Conservation (phyloP, 805 yeast species). For the Schizosaccharomyces lindneri region DNA sequence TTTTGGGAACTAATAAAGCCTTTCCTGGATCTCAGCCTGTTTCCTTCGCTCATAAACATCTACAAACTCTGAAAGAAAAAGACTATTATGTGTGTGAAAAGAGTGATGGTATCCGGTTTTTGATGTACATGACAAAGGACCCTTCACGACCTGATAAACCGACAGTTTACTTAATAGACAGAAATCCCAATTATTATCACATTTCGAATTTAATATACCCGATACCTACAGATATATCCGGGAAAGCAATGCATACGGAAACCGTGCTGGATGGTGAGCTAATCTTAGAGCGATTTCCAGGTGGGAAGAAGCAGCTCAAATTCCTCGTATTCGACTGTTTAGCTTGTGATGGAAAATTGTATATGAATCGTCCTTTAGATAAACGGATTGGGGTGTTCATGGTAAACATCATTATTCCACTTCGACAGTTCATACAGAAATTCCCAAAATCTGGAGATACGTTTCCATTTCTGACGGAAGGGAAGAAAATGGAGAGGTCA, state of each 20-base stretch:
- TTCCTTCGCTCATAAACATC: conserved; percentile 56
- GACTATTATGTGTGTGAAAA: conserved; percentile 93
- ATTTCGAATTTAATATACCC: conserved; percentile 66
- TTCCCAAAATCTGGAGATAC: conserved; percentile 50
- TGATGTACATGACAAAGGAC: conserved; percentile 39
- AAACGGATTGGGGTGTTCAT: conserved; percentile 39
- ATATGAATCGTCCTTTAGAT: conserved; percentile 46
- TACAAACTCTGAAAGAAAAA: conserved; percentile 33
- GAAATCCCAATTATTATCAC: conserved; percentile 67
- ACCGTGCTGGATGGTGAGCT: conserved; percentile 86
- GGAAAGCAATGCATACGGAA: conserved; percentile 50
- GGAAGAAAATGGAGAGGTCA: conserved; percentile 71
- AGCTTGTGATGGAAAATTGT: conserved; percentile 49
- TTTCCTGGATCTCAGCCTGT: conserved; percentile 71
- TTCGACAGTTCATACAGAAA: conserved; percentile 24
- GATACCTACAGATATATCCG: conserved; percentile 15
- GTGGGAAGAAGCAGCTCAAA: conserved; percentile 28
- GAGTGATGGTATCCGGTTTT: conserved; percentile 73
- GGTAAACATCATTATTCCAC: background rate
- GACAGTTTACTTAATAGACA: conserved; percentile 64
- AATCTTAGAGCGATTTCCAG: conserved; percentile 29
- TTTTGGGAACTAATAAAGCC: background rate
- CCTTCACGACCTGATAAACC: background rate
- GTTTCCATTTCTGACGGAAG: conserved; percentile 66
- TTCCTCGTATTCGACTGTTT: conserved; percentile 80